Evolutionary conservation across 2,329 filamentous ascomycete species (phyloP).

Genomic region (Cercospora sp.): DNA sequence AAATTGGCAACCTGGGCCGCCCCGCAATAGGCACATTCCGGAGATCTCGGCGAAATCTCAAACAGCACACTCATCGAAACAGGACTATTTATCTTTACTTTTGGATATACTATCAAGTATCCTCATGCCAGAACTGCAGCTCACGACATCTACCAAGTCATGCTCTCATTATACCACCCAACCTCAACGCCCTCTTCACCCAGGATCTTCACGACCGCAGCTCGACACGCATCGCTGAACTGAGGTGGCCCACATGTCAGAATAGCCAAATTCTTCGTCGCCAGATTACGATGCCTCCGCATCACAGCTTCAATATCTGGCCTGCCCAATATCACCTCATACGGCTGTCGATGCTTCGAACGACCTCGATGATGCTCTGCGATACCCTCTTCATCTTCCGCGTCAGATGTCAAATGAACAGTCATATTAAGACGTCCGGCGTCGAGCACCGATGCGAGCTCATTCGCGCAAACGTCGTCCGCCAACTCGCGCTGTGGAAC

Average conservation of each 20-base stretch:
- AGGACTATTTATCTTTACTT: background rate
- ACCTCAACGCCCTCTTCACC: conserved; percentile 25
- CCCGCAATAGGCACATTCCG: background rate
- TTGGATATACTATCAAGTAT: background rate
- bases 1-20: background rate
- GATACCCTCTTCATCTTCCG: conserved; percentile 12
- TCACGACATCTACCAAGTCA: conserved; percentile 17
- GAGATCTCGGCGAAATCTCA: background rate
- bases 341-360: background rate
- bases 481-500: conserved; percentile 20
- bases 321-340: conserved; percentile 21
- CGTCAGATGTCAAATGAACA: conserved; percentile 25
- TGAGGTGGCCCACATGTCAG: conserved; percentile 26
- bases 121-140: background rate
- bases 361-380: background rate
- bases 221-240: conserved; percentile 26
- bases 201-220: conserved; percentile 24
- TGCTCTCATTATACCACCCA: conserved; percentile 26
- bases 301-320: conserved; percentile 27
- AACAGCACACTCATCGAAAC: background rate
- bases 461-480: conserved; percentile 25
- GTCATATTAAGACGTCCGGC: conserved; percentile 22
- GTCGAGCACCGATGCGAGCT: conserved; percentile 16
- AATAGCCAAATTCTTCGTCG: conserved; percentile 21
- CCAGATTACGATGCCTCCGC: conserved; percentile 16